Evolutionary conservation across 1,284 basidiomycete species (phyloP).

Genomic region (Erythrobasidium hasegawianum): DNA sequence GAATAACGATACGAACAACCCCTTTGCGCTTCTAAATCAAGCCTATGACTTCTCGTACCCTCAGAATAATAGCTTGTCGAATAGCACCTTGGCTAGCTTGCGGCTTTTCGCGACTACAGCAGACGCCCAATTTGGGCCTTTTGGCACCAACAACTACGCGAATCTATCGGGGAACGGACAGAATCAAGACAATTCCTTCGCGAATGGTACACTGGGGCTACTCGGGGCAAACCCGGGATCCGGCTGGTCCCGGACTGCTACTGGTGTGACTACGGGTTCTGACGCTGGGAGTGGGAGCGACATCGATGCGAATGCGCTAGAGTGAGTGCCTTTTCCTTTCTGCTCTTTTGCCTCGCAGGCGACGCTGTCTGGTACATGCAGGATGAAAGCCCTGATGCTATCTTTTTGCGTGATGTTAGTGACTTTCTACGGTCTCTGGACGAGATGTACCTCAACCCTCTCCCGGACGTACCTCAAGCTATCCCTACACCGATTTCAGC

Average conservation of each 20-base stretch:
- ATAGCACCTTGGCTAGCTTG: constrained; percentile 26
- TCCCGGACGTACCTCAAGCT: constrained; percentile 15
- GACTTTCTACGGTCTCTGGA: constrained; percentile 76
- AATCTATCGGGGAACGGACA: not conserved
- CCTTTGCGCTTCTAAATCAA: constrained; percentile 23
- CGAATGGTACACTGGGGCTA: constrained; percentile 32
- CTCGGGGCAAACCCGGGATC: constrained; percentile 36
- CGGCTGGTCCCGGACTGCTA: constrained; percentile 26
- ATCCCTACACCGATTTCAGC: constrained; percentile 10
- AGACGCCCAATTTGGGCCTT: constrained; percentile 27
- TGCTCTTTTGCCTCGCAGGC: not conserved
- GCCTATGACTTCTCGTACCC: constrained; percentile 29
- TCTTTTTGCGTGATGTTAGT: constrained; percentile 50
- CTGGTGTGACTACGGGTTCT: constrained; percentile 36
- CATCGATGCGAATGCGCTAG: constrained; percentile 29
- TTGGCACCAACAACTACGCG: not conserved
- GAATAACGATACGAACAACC: constrained; percentile 3
- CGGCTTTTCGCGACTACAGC: constrained; percentile 31
- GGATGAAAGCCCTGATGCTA: not conserved
- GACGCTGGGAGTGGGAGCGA: constrained; percentile 34
- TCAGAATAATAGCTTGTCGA: constrained; percentile 6
- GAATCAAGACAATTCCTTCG: not conserved
- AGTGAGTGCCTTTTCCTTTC: constrained; percentile 25
- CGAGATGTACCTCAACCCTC: constrained; percentile 51
- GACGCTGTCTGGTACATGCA: not conserved